These are phyloP conservation scores for Ogataea salicorniae DNA, from an alignment of 805 yeast species.

Conservation along the genomic window DNA sequence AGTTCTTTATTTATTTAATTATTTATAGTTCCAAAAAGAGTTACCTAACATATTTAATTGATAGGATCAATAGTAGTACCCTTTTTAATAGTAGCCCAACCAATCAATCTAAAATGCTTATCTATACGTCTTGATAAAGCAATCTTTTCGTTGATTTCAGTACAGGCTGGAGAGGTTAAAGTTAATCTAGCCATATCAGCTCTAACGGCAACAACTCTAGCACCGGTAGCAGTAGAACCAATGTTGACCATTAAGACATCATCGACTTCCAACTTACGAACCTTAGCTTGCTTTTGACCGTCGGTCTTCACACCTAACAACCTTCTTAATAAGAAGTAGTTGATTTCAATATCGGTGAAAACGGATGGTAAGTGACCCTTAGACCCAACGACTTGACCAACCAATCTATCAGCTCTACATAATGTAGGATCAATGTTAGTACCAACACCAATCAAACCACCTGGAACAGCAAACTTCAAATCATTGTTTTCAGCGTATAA, in stretches of 20 bases:
- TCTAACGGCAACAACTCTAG: slow-evolving; percentile 94
- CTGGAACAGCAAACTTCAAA: slow-evolving; percentile 98
- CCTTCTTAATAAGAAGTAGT: slow-evolving; percentile 94
- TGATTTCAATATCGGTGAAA: slow-evolving; percentile 95
- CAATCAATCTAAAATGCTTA: slow-evolving; percentile 99
- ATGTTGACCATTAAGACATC: slow-evolving; percentile 98
- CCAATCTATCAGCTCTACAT: slow-evolving; percentile 98
- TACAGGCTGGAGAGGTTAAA: slow-evolving; percentile 97
- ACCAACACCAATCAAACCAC: slow-evolving; percentile 99
- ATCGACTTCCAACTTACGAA: slow-evolving; percentile 86
- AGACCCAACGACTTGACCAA: slow-evolving; percentile 98
- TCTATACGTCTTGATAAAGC: slow-evolving; percentile 98
- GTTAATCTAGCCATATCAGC: slow-evolving; percentile 99
- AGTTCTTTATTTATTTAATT: too few relatives aligned
- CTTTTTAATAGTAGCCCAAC: slow-evolving; percentile 98
- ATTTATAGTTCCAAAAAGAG: too few relatives aligned
- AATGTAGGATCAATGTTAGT: slow-evolving; percentile 97
- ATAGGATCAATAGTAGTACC: slow-evolving; percentile 86
- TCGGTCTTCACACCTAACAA: slow-evolving; percentile 97
- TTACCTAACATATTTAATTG: slow-evolving; percentile 28
- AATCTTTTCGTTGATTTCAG: slow-evolving; percentile 96
- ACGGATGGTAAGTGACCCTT: slow-evolving; percentile 93
- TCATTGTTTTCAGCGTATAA: slow-evolving; percentile 97
- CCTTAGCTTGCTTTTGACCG: slow-evolving; percentile 95
- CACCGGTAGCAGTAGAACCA: slow-evolving; percentile 99